These are phyloP conservation scores for Mortierella hygrophila DNA, from an alignment of 192 early-diverging fungal genomes.

Conservation along the genomic window DNA sequence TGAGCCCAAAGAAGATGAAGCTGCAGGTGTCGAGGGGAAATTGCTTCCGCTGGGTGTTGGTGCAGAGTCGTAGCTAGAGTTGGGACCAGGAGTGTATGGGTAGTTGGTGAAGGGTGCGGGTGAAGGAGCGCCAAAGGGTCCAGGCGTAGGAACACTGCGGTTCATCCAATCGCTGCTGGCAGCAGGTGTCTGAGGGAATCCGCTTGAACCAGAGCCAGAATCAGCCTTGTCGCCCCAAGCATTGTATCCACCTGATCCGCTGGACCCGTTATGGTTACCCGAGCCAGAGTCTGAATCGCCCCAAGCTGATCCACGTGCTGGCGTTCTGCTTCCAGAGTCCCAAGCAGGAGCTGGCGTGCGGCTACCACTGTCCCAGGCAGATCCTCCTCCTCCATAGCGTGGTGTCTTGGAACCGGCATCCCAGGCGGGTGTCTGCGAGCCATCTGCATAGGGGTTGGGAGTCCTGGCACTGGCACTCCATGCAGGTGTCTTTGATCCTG, in stretches of 20 bases:
- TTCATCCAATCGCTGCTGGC: conserved; percentile 53
- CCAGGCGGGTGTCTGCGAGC: conserved; percentile 67
- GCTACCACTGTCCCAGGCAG: conserved; percentile 59
- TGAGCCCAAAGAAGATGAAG: conserved; percentile 60
- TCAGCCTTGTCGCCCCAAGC: conserved; percentile 53
- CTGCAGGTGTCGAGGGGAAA: conserved; percentile 68
- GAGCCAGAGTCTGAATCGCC: conserved; percentile 44
- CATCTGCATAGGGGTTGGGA: conserved; percentile 63
- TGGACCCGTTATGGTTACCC: conserved; percentile 23
- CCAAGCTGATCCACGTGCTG: conserved; percentile 53
- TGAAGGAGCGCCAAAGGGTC: conserved; percentile 58
- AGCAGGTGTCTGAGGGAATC: conserved; percentile 56
- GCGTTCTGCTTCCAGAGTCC: conserved; percentile 67
- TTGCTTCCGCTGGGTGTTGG: conserved; percentile 62
- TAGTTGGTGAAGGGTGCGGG: conserved; percentile 63
- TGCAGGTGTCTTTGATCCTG: conserved; percentile 67
- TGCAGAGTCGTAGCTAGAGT: conserved; percentile 63
- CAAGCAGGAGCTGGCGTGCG: conserved; percentile 70
- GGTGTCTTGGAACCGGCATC: conserved; percentile 67
- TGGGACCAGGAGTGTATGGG: conserved; percentile 62
- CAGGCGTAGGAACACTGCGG: conserved; percentile 43
- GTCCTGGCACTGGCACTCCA: conserved; percentile 59
- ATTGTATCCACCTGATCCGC: conserved; percentile 24
- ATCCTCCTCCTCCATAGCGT: conserved; percentile 53
- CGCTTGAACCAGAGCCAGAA: conserved; percentile 49